Evolutionary conservation across 1,284 basidiomycete genomes (phyloP).

Genomic region (Trametes sp.): DNA sequence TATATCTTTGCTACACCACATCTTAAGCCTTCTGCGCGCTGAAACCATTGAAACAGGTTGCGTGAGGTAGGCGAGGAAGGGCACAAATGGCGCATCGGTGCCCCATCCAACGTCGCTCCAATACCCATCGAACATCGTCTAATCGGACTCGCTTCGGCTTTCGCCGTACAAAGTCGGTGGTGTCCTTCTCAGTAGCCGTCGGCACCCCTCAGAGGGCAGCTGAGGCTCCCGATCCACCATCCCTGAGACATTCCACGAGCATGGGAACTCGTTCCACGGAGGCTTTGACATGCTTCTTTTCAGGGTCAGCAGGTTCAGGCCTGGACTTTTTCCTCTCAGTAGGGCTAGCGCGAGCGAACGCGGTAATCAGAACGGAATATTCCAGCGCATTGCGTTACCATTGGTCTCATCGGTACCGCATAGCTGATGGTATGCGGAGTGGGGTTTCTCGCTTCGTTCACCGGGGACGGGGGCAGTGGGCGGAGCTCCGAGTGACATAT

Average conservation of each 20-base stretch:
- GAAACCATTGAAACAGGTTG: background rate
- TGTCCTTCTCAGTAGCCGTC: background rate
- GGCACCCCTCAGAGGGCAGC: background rate
- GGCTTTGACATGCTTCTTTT: slow-evolving; percentile 17
- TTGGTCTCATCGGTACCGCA: slow-evolving; percentile 14
- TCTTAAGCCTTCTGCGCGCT: background rate
- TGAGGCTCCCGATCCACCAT: slow-evolving; percentile 5
- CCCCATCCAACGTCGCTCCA: background rate
- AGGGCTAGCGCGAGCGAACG: background rate
- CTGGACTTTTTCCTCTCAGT: slow-evolving; percentile 4
- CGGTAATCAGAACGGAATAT: slow-evolving; percentile 8
- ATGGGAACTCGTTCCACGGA: slow-evolving; percentile 23
- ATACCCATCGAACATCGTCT: background rate
- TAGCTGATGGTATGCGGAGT: background rate
- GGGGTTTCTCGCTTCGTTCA: slow-evolving; percentile 1
- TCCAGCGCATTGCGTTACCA: background rate
- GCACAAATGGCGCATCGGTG: background rate
- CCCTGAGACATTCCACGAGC: slow-evolving; percentile 12
- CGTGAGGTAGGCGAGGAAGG: background rate
- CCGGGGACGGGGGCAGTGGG: background rate
- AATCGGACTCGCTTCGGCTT: background rate
- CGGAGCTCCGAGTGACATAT: slow-evolving; percentile 1
- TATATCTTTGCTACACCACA: background rate
- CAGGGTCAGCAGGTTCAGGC: slow-evolving; percentile 18
- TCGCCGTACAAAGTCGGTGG: background rate